Conservation (phyloP, 495 filamentous ascomycete genomes). For the Penicillium subrubescens region DNA sequence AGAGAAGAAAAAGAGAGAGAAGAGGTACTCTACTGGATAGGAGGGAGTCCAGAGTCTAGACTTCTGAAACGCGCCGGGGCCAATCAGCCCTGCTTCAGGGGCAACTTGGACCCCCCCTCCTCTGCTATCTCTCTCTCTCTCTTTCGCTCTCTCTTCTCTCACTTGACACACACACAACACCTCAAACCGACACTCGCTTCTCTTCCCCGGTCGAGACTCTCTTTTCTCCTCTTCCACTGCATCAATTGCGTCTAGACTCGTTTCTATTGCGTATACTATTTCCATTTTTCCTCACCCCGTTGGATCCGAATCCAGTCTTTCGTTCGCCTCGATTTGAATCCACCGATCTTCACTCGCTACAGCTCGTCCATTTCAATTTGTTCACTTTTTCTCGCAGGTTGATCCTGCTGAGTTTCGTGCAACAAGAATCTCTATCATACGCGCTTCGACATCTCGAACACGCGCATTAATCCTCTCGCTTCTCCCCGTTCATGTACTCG, state of each 20-base stretch:
- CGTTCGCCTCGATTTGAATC: neutral
- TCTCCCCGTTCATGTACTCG: slow-evolving; percentile 3
- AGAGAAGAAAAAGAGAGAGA: neutral
- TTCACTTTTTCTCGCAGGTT: slow-evolving; percentile 26
- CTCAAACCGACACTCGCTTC: neutral
- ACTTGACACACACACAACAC: neutral
- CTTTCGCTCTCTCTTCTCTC: neutral
- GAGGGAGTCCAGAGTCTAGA: slow-evolving; percentile 14
- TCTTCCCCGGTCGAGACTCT: slow-evolving; percentile 8
- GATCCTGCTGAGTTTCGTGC: slow-evolving; percentile 26
- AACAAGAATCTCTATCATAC: neutral
- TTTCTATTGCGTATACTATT: neutral
- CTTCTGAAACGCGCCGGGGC: slow-evolving; percentile 24
- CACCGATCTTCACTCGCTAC: neutral
- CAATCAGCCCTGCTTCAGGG: slow-evolving; percentile 24
- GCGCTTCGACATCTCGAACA: neutral
- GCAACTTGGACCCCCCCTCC: neutral
- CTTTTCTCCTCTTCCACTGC: slow-evolving; percentile 1
- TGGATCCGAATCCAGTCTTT: slow-evolving; percentile 2
- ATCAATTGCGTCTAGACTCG: slow-evolving; percentile 4
- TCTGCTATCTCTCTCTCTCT: too few relatives aligned
- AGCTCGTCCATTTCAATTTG: slow-evolving; percentile 1
- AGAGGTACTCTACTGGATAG: neutral
- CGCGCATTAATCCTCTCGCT: slow-evolving; percentile 2
- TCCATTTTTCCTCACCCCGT: neutral